Base-by-base conservation (phyloP, 139 green algal genomes). In the Chlamydomonas sp. region DNA sequence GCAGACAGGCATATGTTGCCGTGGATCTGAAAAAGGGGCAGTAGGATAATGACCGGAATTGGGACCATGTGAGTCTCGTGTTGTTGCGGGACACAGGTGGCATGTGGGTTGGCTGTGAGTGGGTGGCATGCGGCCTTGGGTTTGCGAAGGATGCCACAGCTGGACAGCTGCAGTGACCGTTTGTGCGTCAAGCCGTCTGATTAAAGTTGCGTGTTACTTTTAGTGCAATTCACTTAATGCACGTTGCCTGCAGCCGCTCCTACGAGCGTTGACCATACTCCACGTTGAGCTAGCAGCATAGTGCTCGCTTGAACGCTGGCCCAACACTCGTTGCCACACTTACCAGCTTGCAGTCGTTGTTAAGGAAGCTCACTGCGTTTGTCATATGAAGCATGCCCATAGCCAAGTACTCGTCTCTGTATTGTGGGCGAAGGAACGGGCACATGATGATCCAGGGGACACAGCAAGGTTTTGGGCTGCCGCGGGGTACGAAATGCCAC, bases 271-370 rank as follows among this genome's bases (percentile, higher is more conserved):
- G 31, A 49, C 31, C 31, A 49, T 49, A 49, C 31, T 49, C 31
- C 31, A 49, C 31, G 31, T 49, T 49, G 31, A 49, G 31, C 31
- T 49, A 49, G 31, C 31, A 49, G 31, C 31, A 49, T 49, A 49
- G 31, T 49, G 31, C 31, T 49, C 31, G 31, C 31, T 49, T 49
- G 31, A 49, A 15, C 67, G 15, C 15, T 73, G 67, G 67, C 14
- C 67, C 67, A 73, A 15, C 75, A 79, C 75, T 5, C n/a, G 31
- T 49, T 49, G 31, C 71, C 60, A 58, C 72, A 66, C 94, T 69
- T 85, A 99, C 96, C 89, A 99, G 92, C 61, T 96, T 97, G 94
- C 96, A 98, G 87, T 99, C 96, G 82, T 98, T 99, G 93, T 97
- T 97, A 5, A 99, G 92, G 90, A 99, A 99, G 82, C 94, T 97